These are phyloP conservation scores for Saccharomycopsis capsularis DNA, from an alignment of 805 yeast genomes.

Conservation along the genomic window DNA sequence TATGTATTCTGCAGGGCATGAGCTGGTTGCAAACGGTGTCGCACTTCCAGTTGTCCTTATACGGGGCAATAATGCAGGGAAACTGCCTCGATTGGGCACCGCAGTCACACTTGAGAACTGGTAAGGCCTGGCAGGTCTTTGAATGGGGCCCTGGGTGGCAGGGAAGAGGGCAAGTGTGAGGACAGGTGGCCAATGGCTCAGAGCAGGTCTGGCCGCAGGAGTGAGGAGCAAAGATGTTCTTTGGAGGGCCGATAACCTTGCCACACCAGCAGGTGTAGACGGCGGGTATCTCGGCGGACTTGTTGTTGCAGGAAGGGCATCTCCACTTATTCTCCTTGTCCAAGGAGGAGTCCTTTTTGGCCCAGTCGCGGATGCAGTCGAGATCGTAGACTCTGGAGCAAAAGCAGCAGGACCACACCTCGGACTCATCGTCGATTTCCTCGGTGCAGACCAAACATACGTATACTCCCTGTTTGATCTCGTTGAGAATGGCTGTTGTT, in stretches of 20 bases:
- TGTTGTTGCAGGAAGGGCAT: constrained; percentile 74
- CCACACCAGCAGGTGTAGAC: constrained; percentile 86
- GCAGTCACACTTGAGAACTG: constrained; percentile 62
- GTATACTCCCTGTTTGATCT: constrained; percentile 63
- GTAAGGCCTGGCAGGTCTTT: constrained; percentile 65
- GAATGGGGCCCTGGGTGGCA: constrained; percentile 93
- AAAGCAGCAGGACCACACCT: constrained; percentile 69
- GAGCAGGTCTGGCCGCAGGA: constrained; percentile 86
- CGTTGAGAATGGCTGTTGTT: constrained; percentile 26
- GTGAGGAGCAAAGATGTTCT: constrained; percentile 60
- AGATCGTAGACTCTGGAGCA: constrained; percentile 84
- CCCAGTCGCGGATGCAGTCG: constrained; percentile 84
- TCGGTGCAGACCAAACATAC: constrained; percentile 85
- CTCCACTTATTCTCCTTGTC: constrained; percentile 54
- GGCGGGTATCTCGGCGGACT: constrained; percentile 39
- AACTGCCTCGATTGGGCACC: constrained; percentile 59
- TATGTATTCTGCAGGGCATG: constrained; percentile 68
- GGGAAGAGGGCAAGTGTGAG: constrained; percentile 64
- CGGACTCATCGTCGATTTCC: constrained; percentile 58
- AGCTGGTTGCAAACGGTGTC: constrained; percentile 49
- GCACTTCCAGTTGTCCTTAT: constrained; percentile 63
- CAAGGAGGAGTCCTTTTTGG: constrained; percentile 63
- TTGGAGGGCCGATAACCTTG: constrained; percentile 57
- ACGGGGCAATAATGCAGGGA: constrained; percentile 70
- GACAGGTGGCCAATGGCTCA: constrained; percentile 46